Percentiles rank a stretch among this genome's conserved stretches.
Evolutionary conservation across 345 rosid species (phyloP).

Genomic region (Psidium guajava): DNA sequence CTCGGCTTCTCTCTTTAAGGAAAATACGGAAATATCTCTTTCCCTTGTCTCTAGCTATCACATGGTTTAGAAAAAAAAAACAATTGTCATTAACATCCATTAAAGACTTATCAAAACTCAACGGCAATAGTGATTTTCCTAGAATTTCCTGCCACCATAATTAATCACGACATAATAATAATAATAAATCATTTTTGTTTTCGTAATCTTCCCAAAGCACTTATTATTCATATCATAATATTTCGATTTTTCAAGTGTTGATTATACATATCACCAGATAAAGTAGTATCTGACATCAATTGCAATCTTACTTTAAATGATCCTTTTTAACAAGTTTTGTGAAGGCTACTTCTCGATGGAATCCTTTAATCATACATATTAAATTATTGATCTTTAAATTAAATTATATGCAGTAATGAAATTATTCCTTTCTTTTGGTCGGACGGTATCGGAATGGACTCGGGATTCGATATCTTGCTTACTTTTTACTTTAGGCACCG

Average conservation of each 20-base stretch:
- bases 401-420: too few relatives aligned
- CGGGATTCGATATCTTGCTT: neutral
- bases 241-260: neutral
- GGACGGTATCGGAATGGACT: neutral
- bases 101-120: neutral
- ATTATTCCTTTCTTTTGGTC: neutral
- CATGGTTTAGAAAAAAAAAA: too few relatives aligned
- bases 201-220: neutral
- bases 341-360: neutral
- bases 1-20: neutral
- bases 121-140: neutral
- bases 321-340: neutral
- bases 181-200: neutral
- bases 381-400: too few relatives aligned
- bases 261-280: neutral
- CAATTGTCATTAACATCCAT: too few relatives aligned
- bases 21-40: too few relatives aligned
- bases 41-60: too few relatives aligned
- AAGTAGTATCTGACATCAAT: neutral
- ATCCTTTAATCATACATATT: neutral
- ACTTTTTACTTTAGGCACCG: neutral
- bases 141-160: neutral
- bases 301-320: neutral
- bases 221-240: fast-evolving
- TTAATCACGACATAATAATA: too few relatives aligned